Conservation (phyloP, 202 grass and related monocot species). For the Schoenoplectus triqueter region DNA sequence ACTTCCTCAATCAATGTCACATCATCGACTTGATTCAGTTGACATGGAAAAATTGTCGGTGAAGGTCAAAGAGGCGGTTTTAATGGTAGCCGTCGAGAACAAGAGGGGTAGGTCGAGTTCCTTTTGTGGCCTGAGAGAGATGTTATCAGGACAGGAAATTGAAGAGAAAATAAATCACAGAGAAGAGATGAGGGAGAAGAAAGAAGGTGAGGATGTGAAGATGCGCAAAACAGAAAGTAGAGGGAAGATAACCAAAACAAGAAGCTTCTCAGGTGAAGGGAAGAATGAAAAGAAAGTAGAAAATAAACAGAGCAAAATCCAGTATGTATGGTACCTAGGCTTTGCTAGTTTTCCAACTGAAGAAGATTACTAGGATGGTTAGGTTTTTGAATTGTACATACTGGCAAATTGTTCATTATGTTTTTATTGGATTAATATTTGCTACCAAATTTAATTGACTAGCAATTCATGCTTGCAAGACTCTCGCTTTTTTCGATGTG, state of each 20-base stretch:
- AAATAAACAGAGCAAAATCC: slow-evolving; percentile 2
- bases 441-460: background rate
- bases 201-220: background rate
- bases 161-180: background rate
- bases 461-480: background rate
- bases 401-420: background rate
- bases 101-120: slow-evolving; percentile 1
- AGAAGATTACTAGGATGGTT: background rate
- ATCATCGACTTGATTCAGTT: background rate
- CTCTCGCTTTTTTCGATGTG: background rate
- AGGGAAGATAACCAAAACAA: background rate
- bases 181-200: background rate
- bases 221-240: background rate
- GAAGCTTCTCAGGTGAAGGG: background rate
- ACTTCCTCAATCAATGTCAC: slow-evolving; percentile 1
- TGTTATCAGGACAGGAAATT: slow-evolving; percentile 1
- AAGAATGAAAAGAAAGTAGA: background rate
- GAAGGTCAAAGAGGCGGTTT: slow-evolving; percentile 20
- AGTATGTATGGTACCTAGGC: slow-evolving; percentile 29
- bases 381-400: background rate
- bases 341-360: slow-evolving; percentile 32
- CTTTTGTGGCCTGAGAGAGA: slow-evolving; percentile 24
- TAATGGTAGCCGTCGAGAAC: slow-evolving; percentile 15
- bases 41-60: background rate
- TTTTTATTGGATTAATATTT: background rate